These are phyloP conservation scores for Crithidia fasciculata DNA, from an alignment of 208 protist species.

Conservation along the genomic window DNA sequence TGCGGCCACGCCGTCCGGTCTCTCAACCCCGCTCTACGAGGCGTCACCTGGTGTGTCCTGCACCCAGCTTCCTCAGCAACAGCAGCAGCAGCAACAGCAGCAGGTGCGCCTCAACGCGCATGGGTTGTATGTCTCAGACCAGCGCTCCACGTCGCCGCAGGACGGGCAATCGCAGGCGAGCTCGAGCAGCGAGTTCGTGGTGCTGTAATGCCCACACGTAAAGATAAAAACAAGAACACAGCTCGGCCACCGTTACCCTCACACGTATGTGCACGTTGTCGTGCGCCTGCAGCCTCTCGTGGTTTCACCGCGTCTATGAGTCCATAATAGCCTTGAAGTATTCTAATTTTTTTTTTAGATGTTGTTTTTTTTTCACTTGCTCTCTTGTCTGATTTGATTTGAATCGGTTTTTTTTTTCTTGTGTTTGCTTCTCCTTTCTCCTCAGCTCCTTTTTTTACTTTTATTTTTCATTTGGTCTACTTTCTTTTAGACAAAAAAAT, in stretches of 20 bases:
- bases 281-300: neutral
- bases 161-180: slow-evolving; percentile 21
- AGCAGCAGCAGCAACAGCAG: slow-evolving; percentile 11
- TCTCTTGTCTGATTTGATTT: neutral
- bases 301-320: no score
- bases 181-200: slow-evolving; percentile 29
- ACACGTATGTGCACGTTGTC: no score
- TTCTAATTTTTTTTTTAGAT: no score
- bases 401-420: slow-evolving; percentile 16
- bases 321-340: no score
- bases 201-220: slow-evolving; percentile 6
- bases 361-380: no score
- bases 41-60: neutral
- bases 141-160: neutral
- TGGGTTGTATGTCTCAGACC: slow-evolving; percentile 1
- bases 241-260: no score
- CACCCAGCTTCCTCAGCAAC: neutral
- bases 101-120: neutral
- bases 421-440: slow-evolving; percentile 5
- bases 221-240: neutral
- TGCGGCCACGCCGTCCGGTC: neutral
- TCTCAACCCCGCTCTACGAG: slow-evolving; percentile 18
- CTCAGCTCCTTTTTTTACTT: neutral
- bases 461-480: neutral
- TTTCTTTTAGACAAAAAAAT: neutral